Conservation (phyloP, 2,329 filamentous ascomycete genomes). For the Hymenoscyphus linearis region DNA sequence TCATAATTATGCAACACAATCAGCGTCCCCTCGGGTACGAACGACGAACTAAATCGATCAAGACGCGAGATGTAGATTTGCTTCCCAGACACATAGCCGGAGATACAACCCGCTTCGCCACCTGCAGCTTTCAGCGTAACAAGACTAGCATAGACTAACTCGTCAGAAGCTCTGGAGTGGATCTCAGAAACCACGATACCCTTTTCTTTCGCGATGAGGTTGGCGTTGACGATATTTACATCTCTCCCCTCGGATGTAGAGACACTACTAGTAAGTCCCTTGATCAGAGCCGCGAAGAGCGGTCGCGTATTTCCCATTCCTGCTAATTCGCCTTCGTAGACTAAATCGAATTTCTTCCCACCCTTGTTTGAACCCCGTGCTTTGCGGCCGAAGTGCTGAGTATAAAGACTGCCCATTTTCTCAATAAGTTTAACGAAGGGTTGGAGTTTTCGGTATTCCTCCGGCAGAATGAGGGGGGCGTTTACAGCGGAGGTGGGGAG, state of each 20-base stretch:
- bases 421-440: slow-evolving; percentile 73
- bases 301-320: slow-evolving; percentile 69
- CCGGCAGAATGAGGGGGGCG: slow-evolving; percentile 72
- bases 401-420: slow-evolving; percentile 74
- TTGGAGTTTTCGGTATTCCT: slow-evolving; percentile 72
- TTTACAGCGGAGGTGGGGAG: slow-evolving; percentile 75
- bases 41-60: slow-evolving; percentile 68
- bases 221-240: slow-evolving; percentile 80
- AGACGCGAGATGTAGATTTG: slow-evolving; percentile 66
- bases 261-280: slow-evolving; percentile 67
- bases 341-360: slow-evolving; percentile 69
- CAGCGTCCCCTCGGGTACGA: slow-evolving; percentile 66
- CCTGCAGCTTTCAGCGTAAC: slow-evolving; percentile 54
- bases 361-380: slow-evolving; percentile 15
- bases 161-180: slow-evolving; percentile 53
- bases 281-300: slow-evolving; percentile 72
- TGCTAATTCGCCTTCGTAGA: slow-evolving; percentile 71
- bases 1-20: slow-evolving; percentile 81
- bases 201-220: slow-evolving; percentile 68
- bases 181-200: slow-evolving; percentile 74
- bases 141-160: slow-evolving; percentile 61
- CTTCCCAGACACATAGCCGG: slow-evolving; percentile 62
- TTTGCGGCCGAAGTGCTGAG: slow-evolving; percentile 59
- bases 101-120: slow-evolving; percentile 44
- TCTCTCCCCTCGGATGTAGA: slow-evolving; percentile 60